These are phyloP conservation scores for Ophiostoma populinum DNA, from an alignment of 2,329 filamentous ascomycete species.

Conservation along the genomic window DNA sequence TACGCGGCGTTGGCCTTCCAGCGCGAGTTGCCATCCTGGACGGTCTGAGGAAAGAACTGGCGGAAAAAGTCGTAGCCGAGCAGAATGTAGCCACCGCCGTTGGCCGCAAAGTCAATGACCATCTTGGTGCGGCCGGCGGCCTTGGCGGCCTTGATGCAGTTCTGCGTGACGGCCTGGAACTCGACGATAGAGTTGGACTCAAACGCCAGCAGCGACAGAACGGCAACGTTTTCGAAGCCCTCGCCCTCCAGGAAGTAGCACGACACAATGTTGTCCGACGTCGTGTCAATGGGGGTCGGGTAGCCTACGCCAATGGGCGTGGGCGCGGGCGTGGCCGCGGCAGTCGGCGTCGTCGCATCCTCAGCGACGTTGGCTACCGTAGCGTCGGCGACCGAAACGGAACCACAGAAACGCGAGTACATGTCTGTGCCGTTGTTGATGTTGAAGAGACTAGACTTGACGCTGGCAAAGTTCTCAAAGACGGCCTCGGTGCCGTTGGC, in stretches of 20 bases:
- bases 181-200: slow-evolving; percentile 12
- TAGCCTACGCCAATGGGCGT: slow-evolving; percentile 11
- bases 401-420: slow-evolving; percentile 21
- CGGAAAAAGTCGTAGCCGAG: slow-evolving; percentile 47
- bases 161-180: slow-evolving; percentile 19
- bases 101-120: slow-evolving; percentile 39
- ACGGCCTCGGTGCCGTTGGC: slow-evolving; percentile 19
- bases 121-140: slow-evolving; percentile 39
- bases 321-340: not conserved
- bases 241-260: slow-evolving; percentile 19
- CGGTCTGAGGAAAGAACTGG: slow-evolving; percentile 28
- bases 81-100: slow-evolving; percentile 40
- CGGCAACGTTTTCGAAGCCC: slow-evolving; percentile 18
- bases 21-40: slow-evolving; percentile 21
- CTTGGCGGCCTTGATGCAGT: slow-evolving; percentile 20
- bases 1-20: slow-evolving; percentile 22
- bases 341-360: slow-evolving; percentile 1
- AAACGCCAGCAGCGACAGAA: slow-evolving; percentile 17
- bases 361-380: too few relatives aligned
- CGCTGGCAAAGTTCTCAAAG: slow-evolving; percentile 17
- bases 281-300: slow-evolving; percentile 16
- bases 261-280: slow-evolving; percentile 15
- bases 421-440: slow-evolving; percentile 18
- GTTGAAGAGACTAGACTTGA: slow-evolving; percentile 16
- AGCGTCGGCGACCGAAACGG: too few relatives aligned